Evolutionary conservation across 305 asterid genomes (phyloP), one percentile per base, ranked within the genome.

Genomic region (Ilex paraguariensis): DNA sequence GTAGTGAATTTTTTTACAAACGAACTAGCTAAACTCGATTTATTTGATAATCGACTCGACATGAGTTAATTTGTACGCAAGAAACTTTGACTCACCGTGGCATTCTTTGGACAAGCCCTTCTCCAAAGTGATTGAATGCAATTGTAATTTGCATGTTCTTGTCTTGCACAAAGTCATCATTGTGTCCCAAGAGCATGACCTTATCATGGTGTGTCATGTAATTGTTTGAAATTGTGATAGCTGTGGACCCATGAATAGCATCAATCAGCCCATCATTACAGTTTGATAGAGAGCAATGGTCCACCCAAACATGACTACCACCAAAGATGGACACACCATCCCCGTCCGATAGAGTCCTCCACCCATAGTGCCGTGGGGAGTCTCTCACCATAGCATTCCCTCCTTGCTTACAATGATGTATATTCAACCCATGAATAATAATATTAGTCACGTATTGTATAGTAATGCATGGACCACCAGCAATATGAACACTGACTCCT

Each of bases 271-370:
- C 92, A 16, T 85, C 92, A 1, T 49, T 9, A 61, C 92, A 85
- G 48, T 69, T 85, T 0, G 92, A 85, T 28, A 85, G 32, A 1
- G 92, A 78, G 75, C 86, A 80, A 54, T 85, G 92, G 15, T 85
- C 92, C 0, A 85, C 88, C 92, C 92, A 85, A 57, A 85, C 81
- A 50, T 85, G 92, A 80, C 88, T 80, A 31, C 80, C 83, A 0
- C 92, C 92, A 9, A 85, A 85, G 56, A 85, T 82, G 14, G 88
- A 82, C 57, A 85, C 88, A 0, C 85, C 92, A 28, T 85, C 92
- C 12, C 92, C 92, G 60, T 85, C 92, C 0, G 92, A 80, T 61
- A 82, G 10, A 0, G 92, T 85, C 73, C 92, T 72, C 87, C 87
- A 85, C 63, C 92, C 92, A 70, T 78, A 85, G 65, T 85, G 92